Evolutionary conservation across 306 rosid genomes (phyloP).

Genomic region (Mucuna pruriens): DNA sequence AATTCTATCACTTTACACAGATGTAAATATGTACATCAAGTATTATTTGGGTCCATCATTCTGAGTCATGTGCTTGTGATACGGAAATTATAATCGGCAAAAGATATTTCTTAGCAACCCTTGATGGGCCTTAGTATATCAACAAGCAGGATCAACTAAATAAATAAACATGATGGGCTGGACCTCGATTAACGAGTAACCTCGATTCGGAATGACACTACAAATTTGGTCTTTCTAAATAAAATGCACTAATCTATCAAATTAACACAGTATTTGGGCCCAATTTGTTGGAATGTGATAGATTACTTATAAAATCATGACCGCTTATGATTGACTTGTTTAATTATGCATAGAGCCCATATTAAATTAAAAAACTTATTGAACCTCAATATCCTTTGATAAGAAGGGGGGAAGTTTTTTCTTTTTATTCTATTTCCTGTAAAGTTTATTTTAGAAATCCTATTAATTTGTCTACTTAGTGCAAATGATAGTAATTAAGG

Average conservation of each 20-base stretch:
- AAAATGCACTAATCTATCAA: neutral
- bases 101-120: too few relatives aligned
- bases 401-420: too few relatives aligned
- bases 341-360: neutral
- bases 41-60: too few relatives aligned
- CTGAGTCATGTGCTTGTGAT: too few relatives aligned
- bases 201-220: neutral
- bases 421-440: too few relatives aligned
- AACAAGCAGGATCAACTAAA: neutral
- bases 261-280: neutral
- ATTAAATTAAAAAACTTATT: neutral
- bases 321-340: neutral
- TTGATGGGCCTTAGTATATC: neutral
- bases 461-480: too few relatives aligned
- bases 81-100: too few relatives aligned
- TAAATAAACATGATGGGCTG: neutral
- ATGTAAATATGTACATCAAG: too few relatives aligned
- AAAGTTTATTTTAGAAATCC: too few relatives aligned
- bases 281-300: neutral
- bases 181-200: neutral
- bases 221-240: too few relatives aligned
- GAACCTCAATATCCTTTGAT: neutral
- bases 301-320: neutral
- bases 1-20: too few relatives aligned
- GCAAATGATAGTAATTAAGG: too few relatives aligned